phyloP scores from a whole-genome alignment of 1,284 basidiomycete genomes.

The Marasmius fiardii region DNA sequence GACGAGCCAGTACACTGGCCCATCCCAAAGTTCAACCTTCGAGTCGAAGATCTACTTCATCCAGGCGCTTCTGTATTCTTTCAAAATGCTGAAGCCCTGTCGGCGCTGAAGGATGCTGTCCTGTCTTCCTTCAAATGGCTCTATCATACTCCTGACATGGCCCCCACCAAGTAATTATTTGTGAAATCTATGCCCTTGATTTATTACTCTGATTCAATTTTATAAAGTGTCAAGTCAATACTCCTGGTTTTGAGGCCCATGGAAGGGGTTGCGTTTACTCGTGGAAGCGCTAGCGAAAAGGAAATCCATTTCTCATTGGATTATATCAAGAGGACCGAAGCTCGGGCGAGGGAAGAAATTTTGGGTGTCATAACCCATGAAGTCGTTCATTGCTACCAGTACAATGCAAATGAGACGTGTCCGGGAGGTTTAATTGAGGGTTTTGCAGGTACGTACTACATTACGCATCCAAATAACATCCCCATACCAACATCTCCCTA shows the following conservation, averaged over 20 bases:
- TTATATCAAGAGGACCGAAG: constrained; percentile 42
- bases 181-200: constrained; percentile 11
- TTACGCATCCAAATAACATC: no score
- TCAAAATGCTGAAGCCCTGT: constrained; percentile 42
- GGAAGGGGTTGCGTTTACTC: constrained; percentile 65
- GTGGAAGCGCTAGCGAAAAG: constrained; percentile 48
- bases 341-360: constrained; percentile 57
- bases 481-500: neutral
- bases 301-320: constrained; percentile 70
- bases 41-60: constrained; percentile 57
- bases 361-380: constrained; percentile 64
- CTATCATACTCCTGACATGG: constrained; percentile 50
- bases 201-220: neutral
- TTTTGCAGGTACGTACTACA: constrained; percentile 54
- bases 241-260: constrained; percentile 58
- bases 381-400: constrained; percentile 73
- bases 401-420: constrained; percentile 54
- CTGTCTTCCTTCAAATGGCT: constrained; percentile 53
- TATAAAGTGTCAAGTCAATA: constrained; percentile 48
- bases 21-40: constrained; percentile 53
- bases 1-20: constrained; percentile 33
- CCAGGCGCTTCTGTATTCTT: constrained; percentile 57
- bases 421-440: constrained; percentile 72
- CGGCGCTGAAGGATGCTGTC: constrained; percentile 48
- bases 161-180: constrained; percentile 53